These are phyloP conservation scores for Neoboletus brunneissimus DNA, from an alignment of 768 basidiomycete species.

Conservation along the genomic window DNA sequence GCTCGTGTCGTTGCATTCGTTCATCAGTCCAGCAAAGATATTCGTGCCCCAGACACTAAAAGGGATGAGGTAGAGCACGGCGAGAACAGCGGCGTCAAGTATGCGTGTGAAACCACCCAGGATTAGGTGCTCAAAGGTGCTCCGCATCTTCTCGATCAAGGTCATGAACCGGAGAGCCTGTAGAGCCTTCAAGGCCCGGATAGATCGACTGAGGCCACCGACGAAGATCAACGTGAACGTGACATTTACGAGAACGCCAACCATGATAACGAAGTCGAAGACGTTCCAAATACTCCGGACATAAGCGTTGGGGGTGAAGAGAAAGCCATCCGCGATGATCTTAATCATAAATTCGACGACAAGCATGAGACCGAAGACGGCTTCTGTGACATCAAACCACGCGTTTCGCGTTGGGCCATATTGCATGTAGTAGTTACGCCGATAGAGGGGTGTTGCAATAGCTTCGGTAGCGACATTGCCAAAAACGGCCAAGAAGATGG, in stretches of 20 bases:
- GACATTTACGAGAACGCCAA: conserved; percentile 72
- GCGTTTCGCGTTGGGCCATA: conserved; percentile 62
- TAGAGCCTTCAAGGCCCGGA: conserved; percentile 82
- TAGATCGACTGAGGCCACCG: conserved; percentile 77
- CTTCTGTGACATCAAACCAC: conserved; percentile 88
- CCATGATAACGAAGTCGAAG: conserved; percentile 83
- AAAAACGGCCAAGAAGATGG: conserved; percentile 72
- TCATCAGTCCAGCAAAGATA: conserved; percentile 85
- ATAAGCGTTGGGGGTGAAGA: conserved; percentile 91
- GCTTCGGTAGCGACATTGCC: conserved; percentile 80
- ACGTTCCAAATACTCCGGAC: conserved; percentile 89
- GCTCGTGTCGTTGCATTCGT: conserved; percentile 72
- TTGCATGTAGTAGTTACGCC: conserved; percentile 61
- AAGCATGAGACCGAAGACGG: conserved; percentile 64
- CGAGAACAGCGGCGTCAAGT: conserved; percentile 84
- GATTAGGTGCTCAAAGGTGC: conserved; percentile 83
- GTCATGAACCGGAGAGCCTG: conserved; percentile 89
- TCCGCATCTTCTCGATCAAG: conserved; percentile 79
- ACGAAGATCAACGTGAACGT: conserved; percentile 69
- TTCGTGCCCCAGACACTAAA: conserved; percentile 94
- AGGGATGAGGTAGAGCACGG: conserved; percentile 88
- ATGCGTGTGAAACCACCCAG: conserved; percentile 84
- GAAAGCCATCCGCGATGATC: conserved; percentile 86
- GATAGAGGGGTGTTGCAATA: conserved; percentile 81
- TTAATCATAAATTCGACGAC: conserved; percentile 87